phyloP scores from a whole-genome alignment of 176 grass and related monocot genomes.

The Otatea glauca region DNA sequence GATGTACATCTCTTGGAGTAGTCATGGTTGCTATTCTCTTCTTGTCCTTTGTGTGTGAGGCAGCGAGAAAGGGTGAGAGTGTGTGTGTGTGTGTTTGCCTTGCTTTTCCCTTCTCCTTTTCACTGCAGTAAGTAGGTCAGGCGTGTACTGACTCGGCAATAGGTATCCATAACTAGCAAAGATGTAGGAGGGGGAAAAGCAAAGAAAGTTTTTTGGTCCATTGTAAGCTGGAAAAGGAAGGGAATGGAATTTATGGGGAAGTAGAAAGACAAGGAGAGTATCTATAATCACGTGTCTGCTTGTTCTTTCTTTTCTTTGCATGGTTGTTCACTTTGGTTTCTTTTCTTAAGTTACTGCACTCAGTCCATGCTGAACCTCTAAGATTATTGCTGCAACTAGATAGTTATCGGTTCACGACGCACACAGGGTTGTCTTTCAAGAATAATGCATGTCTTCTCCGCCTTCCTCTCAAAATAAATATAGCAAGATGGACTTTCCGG shows the following conservation, averaged over 20 bases:
- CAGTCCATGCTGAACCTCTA: background rate
- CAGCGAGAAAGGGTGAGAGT: constrained; percentile 29
- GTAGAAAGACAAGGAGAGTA: constrained; percentile 2
- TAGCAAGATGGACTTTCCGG: background rate
- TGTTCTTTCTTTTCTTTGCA: constrained; percentile 28
- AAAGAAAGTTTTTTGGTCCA: constrained; percentile 39
- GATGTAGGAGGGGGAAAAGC: no score
- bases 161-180: no score
- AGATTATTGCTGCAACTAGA: background rate
- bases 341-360: background rate
- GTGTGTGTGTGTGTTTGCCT: constrained; percentile 23
- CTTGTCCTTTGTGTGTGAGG: constrained; percentile 52
- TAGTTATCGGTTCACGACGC: background rate
- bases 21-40: constrained; percentile 46
- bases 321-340: constrained; percentile 9
- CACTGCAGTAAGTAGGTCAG: constrained; percentile 58
- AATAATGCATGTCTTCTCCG: background rate
- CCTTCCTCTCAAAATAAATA: background rate
- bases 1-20: constrained; percentile 44
- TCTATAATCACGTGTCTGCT: constrained; percentile 37
- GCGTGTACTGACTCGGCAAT: no score
- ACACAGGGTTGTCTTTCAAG: background rate
- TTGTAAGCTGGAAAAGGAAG: no score
- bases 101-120: constrained; percentile 45
- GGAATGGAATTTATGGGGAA: constrained; percentile 39